Conservation (phyloP, 164 flowering plant species). For the Sextonia rubra region DNA sequence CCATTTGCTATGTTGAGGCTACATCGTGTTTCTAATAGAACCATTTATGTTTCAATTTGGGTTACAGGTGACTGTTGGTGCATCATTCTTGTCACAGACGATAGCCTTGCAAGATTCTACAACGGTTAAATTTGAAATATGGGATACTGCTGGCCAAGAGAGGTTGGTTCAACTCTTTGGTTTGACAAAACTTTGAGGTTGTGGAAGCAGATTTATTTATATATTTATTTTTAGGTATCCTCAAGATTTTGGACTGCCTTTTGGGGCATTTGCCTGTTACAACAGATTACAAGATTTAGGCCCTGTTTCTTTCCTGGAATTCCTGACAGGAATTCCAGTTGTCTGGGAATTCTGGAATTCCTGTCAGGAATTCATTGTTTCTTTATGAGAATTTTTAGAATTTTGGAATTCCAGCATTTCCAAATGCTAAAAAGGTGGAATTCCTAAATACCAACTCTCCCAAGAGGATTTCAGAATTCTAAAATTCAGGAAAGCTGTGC, state of each 20-base stretch:
- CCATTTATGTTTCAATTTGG: constrained; percentile 1
- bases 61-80: constrained; percentile 96
- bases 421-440: too few species aligned
- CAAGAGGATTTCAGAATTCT: too few species aligned
- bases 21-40: neutral
- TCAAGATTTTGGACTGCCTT: neutral
- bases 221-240: neutral
- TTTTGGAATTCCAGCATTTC: too few species aligned
- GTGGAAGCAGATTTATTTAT: neutral
- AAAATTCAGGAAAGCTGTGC: too few species aligned
- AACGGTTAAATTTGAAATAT: constrained; percentile 96
- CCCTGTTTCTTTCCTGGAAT: too few species aligned
- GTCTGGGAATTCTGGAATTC: too few species aligned
- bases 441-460: too few species aligned
- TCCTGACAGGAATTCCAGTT: too few species aligned
- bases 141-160: constrained; percentile 99
- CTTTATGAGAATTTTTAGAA: too few species aligned
- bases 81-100: constrained; percentile 96
- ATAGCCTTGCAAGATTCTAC: constrained; percentile 98
- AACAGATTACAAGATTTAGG: neutral
- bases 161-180: constrained; percentile 40
- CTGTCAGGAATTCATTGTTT: too few species aligned
- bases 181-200: neutral
- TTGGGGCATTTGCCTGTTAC: neutral
- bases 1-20: neutral